Base-by-base conservation (phyloP, 352 stramenopile genomes). In the Phytopythium helicoides region DNA sequence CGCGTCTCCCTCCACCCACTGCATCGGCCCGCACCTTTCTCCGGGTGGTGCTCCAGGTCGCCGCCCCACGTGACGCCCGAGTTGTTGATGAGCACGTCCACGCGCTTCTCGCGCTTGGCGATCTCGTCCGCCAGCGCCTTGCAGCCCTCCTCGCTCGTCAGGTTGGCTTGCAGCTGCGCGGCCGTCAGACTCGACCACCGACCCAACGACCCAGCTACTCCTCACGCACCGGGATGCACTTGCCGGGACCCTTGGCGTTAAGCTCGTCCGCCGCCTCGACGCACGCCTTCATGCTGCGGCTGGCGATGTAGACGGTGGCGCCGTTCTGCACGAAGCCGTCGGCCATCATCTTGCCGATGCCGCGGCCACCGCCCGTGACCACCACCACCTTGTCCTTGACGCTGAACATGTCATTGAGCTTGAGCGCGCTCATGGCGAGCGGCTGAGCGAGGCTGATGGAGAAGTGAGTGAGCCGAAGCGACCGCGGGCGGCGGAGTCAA, bases 301-400 rank as follows among this genome's bases (percentile, higher is more conserved):
- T 95, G 0, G 88, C 92, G 36, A 98, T 84, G 52, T 98, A 89
- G 9, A 98, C 94, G 64, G 91, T 97, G 50, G 89, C 90, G 54
- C 89, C 83, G 47, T 96, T 96, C 45, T 76, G 60, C 18, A 91
- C 76, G 73, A 98, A 98, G 18, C 87, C 89, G 56, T 94, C 86
- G 46, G 92, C 89, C 58, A 98, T 98, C 93, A 98, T 98, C 48
- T 89, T 81, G 42, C 95, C 95, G 62, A 98, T 98, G 33, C 95
- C 95, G 31, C 87, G 74, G 21, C 84, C 91, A 42, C 94, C 94
- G 46, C 95, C 95, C 21, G 92, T 98, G 53, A 98, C 80, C 15
- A 98, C 59, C 18, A 98, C 91, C 33, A 86, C 63, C 55, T 87
- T 87, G 62, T 72, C 67, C 54, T 76, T 68, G 33, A 89, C 72